Base-by-base conservation (phyloP, 75 land plant species). In the Ceratopteris richardii region DNA sequence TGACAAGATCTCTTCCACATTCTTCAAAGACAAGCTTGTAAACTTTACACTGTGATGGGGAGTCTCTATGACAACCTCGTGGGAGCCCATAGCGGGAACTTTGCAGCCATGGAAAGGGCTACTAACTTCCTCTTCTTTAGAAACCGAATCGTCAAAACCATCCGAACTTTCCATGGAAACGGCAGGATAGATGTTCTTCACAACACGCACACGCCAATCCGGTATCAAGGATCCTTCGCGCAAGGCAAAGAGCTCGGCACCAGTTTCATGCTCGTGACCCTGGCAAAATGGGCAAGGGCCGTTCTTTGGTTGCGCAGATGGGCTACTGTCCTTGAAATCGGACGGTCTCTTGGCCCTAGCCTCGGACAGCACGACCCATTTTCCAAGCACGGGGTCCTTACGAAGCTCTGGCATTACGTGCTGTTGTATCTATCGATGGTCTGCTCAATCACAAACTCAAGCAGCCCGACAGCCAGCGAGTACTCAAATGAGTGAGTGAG, bases 11-110 rank as follows among this genome's bases (percentile, higher is more conserved):
- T 81, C 79, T 7, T 71, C 64, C 11, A 90, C 51, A 60, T 73
- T 79, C 24, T 6, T 19, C 46, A 68, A 50, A 4, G 77, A 47
- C 18, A 90, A 57, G 51, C 75, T 74, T 17, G 65, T 66, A 42
- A 94, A 25, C 13, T 63, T 62, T 26, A 75, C 63, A 2, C 63
- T 51, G 48, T 90, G 98, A 14, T 62, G 56, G 30, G 98, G 90
- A 7, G 85, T 68, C 68, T 94, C 98, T 25, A 94, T 82, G 19
- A 94, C 86, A 27, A 94, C 98, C 53, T 94, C 98, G 61, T 94
- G 98, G 47, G 88, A 85, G 22, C 98, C 98, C 23, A 83, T 81
- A 54, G 88, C 98, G 10, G 65, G 51, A 0, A 77, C 1, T 0
- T 58, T 39, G 3, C 33, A 26, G 19, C 17, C 29, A 4, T 29